Evolutionary conservation across 768 basidiomycete species (phyloP).

Genomic region (Cyathus striatus): DNA sequence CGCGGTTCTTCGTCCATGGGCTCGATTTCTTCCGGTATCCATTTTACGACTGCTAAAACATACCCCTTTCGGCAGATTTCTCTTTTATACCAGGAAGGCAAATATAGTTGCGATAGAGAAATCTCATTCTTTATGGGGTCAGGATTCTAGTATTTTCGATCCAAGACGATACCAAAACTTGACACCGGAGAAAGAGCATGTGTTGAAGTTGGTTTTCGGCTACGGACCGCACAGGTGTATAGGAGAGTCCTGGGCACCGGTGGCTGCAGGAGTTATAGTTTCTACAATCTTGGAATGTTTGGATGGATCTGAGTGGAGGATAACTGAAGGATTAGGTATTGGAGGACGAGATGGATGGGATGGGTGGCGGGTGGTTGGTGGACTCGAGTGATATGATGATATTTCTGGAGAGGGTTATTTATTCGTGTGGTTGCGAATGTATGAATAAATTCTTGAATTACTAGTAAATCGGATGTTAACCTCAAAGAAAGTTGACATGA

Average conservation of each 20-base stretch:
- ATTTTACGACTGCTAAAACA: constrained; percentile 3
- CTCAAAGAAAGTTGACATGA: too few species aligned
- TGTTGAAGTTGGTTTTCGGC: constrained; percentile 42
- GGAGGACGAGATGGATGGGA: constrained; percentile 39
- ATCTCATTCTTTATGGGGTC: too few species aligned
- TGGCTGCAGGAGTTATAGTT: constrained; percentile 43
- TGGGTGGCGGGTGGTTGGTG: too few species aligned
- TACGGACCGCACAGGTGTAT: constrained; percentile 40
- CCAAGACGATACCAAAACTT: constrained; percentile 13
- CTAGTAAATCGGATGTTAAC: too few species aligned
- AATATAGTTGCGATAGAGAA: too few species aligned
- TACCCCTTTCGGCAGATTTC: neutral
- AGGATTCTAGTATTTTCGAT: constrained; percentile 40
- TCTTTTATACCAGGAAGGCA: too few species aligned
- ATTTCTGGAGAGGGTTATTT: too few species aligned
- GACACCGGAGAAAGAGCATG: constrained; percentile 10
- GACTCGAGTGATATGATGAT: too few species aligned
- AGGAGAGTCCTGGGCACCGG: constrained; percentile 44
- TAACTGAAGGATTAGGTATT: constrained; percentile 22
- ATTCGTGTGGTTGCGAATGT: too few species aligned
- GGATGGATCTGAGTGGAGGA: constrained; percentile 17
- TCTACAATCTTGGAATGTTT: constrained; percentile 34
- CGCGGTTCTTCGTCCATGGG: constrained; percentile 1
- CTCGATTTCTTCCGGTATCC: constrained; percentile 3
- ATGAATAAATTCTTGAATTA: too few species aligned